Evolutionary conservation across 163 green algal species (phyloP), one percentile per base, ranked within the genome.

Genomic region (Smithsoniella earleae): DNA sequence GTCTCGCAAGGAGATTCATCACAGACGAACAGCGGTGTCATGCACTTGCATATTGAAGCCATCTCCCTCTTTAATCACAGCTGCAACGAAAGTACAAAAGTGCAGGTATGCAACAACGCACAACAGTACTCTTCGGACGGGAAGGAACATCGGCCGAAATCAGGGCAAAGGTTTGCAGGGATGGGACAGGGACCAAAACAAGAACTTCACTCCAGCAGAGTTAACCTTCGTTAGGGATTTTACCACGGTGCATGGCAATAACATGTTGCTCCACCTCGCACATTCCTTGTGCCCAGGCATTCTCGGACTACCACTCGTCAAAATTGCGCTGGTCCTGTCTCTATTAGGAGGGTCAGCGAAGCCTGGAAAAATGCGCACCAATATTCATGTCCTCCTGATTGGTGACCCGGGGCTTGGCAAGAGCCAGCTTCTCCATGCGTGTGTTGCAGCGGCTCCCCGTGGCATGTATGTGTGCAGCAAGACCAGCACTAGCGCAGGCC

Each of bases 341-440:
- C 80, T 98, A 28, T 78, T 96, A 69, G 92, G 92, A 1, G 92
- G 92, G 0, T 69, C 58, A 0, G 40, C n/a, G 20, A 20, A 20
- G n/a, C 52, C 52, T 33, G 52, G 20, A n/a, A 30, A 13, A 16
- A 66, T 82, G 25, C 81, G 86, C 3, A 86, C 82, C 0, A 83
- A 90, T 74, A 77, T 88, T 27, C 81, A 89, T 73, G 58, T 87
- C 37, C 75, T 91, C 44, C 36, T 91, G 3, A 81, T 87, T 18
- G 94, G 92, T 1, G 93, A 98, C 74, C 90, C 94, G 5, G 93
- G 94, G 4, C 81, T 97, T 46, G 92, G 92, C 44, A 97, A 97
- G 80, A 95, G 86, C 77, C 87, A 95, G 80, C 82, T 96, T 77
- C 86, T 96, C 74, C 83, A 91, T 84, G 88, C 87, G 45, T 10